phyloP scores from a whole-genome alignment of 768 basidiomycete genomes.

The Kwoniella bestiolae region DNA sequence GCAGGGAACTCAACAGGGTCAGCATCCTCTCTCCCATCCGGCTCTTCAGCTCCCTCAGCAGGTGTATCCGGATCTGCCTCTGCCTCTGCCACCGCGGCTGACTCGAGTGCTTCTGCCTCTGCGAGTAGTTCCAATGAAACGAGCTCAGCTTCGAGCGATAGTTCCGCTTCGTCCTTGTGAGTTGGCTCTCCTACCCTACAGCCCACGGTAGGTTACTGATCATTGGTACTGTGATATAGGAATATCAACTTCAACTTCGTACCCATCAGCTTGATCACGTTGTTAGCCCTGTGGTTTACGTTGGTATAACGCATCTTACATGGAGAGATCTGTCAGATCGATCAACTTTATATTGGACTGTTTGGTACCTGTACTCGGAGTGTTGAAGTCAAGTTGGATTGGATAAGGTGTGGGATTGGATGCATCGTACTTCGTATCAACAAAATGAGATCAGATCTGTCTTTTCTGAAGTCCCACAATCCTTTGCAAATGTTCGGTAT shows the following conservation, averaged over 20 bases:
- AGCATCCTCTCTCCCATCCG: not conserved
- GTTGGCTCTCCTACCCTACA: not conserved
- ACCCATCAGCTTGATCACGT: not conserved
- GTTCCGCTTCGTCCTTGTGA: not conserved
- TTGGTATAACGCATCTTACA: not conserved
- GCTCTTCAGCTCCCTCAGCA: not conserved
- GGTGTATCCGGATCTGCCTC: not conserved
- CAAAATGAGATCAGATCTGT: too few species aligned
- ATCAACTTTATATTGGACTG: too few species aligned
- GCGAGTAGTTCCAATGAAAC: not conserved
- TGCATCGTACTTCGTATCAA: too few species aligned
- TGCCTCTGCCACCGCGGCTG: not conserved
- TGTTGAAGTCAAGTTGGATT: too few species aligned
- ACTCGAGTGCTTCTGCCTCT: not conserved
- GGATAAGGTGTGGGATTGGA: too few species aligned
- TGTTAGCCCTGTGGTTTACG: not conserved
- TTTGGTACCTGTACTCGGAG: too few species aligned
- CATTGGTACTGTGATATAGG: not conserved
- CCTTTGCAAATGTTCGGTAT: too few species aligned
- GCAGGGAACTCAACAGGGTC: constrained; percentile 1
- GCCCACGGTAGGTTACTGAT: not conserved
- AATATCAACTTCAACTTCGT: not conserved
- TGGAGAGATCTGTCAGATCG: too few species aligned
- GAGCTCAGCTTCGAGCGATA: not conserved
- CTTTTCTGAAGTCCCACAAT: too few species aligned